These are phyloP conservation scores for Clavariopsis aquatica DNA, from an alignment of 495 filamentous ascomycete species.

Conservation along the genomic window DNA sequence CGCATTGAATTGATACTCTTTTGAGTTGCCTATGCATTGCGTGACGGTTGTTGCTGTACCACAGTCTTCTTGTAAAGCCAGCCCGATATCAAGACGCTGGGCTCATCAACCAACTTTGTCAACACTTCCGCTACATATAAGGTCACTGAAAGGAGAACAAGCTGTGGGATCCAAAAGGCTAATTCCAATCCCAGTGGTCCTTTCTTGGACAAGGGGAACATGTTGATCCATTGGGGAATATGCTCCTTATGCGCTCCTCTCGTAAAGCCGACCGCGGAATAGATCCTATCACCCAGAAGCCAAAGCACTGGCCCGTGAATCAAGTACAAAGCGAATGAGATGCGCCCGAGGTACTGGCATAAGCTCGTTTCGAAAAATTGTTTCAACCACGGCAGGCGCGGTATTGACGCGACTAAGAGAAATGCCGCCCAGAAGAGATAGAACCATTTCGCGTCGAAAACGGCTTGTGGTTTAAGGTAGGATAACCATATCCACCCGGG, in stretches of 20 bases:
- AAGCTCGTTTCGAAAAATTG: slow-evolving; percentile 31
- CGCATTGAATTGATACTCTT: no score
- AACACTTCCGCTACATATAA: slow-evolving; percentile 59
- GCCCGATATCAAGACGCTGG: slow-evolving; percentile 54
- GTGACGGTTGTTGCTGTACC: background rate
- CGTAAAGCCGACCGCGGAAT: slow-evolving; percentile 55
- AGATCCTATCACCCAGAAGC: slow-evolving; percentile 51
- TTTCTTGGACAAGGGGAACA: slow-evolving; percentile 50
- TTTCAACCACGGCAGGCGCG: slow-evolving; percentile 31
- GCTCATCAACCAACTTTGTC: slow-evolving; percentile 59
- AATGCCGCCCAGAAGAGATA: slow-evolving; percentile 41
- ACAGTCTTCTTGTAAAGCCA: slow-evolving; percentile 55
- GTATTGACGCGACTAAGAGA: slow-evolving; percentile 42
- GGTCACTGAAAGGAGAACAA: slow-evolving; percentile 58
- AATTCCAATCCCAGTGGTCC: slow-evolving; percentile 59
- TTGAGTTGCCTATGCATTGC: background rate
- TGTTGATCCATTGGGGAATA: slow-evolving; percentile 51
- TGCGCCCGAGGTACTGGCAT: slow-evolving; percentile 53
- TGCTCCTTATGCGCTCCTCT: slow-evolving; percentile 44
- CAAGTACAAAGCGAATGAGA: slow-evolving; percentile 56
- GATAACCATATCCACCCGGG: slow-evolving; percentile 35
- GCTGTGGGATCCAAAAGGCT: slow-evolving; percentile 54
- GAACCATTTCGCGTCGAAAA: slow-evolving; percentile 47
- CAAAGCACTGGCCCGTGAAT: slow-evolving; percentile 57
- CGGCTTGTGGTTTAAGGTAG: slow-evolving; percentile 47